phyloP scores from a whole-genome alignment of 1,139 yeast species.

The Suhomyces bribrorum region DNA sequence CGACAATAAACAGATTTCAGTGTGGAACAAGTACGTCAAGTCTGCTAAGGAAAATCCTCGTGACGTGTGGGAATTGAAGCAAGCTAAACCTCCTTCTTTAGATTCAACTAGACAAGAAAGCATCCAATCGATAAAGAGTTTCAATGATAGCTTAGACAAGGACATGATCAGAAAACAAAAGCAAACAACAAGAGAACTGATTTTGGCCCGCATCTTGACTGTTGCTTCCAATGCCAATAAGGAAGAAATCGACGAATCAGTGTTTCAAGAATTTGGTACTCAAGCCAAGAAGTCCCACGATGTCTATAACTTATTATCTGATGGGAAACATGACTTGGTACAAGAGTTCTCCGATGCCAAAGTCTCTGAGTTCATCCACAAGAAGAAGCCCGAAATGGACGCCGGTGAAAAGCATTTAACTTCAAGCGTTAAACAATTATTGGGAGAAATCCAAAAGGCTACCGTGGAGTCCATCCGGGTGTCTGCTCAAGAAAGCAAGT shows the following conservation, averaged over 20 bases:
- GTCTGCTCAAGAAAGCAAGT: constrained; percentile 27
- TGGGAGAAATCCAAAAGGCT: constrained; percentile 54
- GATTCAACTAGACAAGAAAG: constrained; percentile 23
- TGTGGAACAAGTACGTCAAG: constrained; percentile 73
- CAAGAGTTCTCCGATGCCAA: constrained; percentile 19
- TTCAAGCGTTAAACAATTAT: constrained; percentile 52
- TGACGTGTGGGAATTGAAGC: constrained; percentile 57
- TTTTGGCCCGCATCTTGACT: constrained; percentile 45
- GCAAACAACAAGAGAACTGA: constrained; percentile 43
- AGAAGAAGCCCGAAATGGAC: constrained; percentile 39
- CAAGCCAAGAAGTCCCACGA: constrained; percentile 36
- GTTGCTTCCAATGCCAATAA: constrained; percentile 18
- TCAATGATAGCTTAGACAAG: constrained; percentile 29
- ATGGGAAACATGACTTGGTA: constrained; percentile 31
- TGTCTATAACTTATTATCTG: constrained; percentile 30
- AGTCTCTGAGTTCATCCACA: constrained; percentile 27
- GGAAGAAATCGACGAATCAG: constrained; percentile 27
- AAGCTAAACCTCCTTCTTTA: constrained; percentile 44
- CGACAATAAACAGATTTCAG: constrained; percentile 68
- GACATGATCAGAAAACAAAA: constrained; percentile 43
- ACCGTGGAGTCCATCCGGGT: constrained; percentile 53
- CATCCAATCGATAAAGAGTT: constrained; percentile 21
- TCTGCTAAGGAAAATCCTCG: constrained; percentile 59
- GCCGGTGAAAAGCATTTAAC: constrained; percentile 43
- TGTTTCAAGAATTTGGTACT: constrained; percentile 23